phyloP scores from a whole-genome alignment of 495 filamentous ascomycete genomes.

The Tetracladium marchalianum region DNA sequence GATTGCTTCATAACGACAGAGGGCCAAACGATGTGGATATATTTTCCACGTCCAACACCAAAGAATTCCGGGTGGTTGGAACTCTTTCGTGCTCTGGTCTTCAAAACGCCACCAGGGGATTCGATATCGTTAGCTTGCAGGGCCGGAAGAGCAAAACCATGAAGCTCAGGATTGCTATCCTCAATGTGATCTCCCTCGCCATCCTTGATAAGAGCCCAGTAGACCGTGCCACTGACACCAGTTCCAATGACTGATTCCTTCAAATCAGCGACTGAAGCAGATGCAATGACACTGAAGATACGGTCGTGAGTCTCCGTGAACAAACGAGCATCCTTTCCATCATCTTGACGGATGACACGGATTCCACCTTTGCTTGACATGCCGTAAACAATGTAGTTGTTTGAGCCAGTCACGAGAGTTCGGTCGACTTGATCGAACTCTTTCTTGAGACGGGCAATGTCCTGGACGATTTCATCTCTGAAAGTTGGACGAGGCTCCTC shows the following conservation, averaged over 20 bases:
- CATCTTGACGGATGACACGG: conserved; percentile 86
- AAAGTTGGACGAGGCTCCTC: conserved; percentile 29
- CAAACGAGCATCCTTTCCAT: conserved; percentile 78
- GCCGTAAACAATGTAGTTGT: conserved; percentile 85
- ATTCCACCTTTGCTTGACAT: conserved; percentile 86
- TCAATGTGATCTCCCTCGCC: conserved; percentile 59
- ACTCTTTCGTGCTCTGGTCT: conserved; percentile 87
- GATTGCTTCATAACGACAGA: conserved; percentile 59
- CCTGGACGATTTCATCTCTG: conserved; percentile 60
- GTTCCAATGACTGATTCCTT: conserved; percentile 82
- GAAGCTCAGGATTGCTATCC: conserved; percentile 57
- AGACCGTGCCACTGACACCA: conserved; percentile 85
- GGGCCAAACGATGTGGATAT: conserved; percentile 84
- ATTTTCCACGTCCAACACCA: conserved; percentile 89
- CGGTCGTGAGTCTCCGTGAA: conserved; percentile 82
- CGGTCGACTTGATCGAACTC: conserved; percentile 96
- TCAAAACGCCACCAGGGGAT: conserved; percentile 78
- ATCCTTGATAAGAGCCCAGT: conserved; percentile 73
- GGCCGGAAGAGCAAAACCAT: conserved; percentile 75
- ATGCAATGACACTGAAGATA: conserved; percentile 87
- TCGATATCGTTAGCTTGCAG: conserved; percentile 66
- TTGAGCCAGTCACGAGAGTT: conserved; percentile 80
- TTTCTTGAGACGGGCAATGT: conserved; percentile 90
- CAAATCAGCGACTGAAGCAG: conserved; percentile 41
- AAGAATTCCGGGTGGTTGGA: conserved; percentile 85